Base-by-base conservation (phyloP, 164 flowering plant genomes). In the Vitis amurensis region DNA sequence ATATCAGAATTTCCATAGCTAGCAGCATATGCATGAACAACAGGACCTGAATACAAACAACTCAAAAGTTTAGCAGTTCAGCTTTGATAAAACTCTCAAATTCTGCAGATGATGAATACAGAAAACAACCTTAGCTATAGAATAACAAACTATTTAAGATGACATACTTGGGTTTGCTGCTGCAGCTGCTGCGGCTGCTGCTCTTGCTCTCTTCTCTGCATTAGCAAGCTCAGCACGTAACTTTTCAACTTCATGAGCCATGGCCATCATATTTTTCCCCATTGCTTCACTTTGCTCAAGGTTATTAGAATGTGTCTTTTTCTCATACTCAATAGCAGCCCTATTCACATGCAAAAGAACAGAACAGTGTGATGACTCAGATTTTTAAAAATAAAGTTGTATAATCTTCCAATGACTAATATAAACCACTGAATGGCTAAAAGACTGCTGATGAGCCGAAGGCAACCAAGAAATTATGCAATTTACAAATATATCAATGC, bases 321-420 rank as follows among this genome's bases (percentile, higher is more conserved):
- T 91, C 83, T 94, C 98, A 66, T 29, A 64, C 19, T 91, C 92
- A 71, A 92, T 66, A 17, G 96, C 98, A 78, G 84, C 89, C 80
- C 97, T 88, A 63, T 72, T 59, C 9, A 64, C 55, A 75, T 2
- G 3, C 17, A 9, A 15, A 69, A 62, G 44, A 66, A n/a, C 17
- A 68, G 17, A 50, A 58, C 1, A 12, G 44, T 2, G 27, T 37
- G 44, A 37, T 3, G 44, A 23, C 27, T 23, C 27, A 23, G 27
- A 23, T 23, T 23, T 23, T 23, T 23, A 23, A 23, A 23, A 23
- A 23, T 23, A 23, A 23, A 23, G 27, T 23, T 23, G 27, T 23
- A 23, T 23, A 23, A 23, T 23, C 44, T 6, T 37, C 44, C 44
- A 37, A 37, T 37, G 4, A 3, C 44, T 3, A 37, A 37, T 3